A percentile compares a stretch with the other conserved stretches of the same genome.
phyloP scores from a whole-genome alignment of 2,329 filamentous ascomycete genomes.

The Trichoderma semiorbis region DNA sequence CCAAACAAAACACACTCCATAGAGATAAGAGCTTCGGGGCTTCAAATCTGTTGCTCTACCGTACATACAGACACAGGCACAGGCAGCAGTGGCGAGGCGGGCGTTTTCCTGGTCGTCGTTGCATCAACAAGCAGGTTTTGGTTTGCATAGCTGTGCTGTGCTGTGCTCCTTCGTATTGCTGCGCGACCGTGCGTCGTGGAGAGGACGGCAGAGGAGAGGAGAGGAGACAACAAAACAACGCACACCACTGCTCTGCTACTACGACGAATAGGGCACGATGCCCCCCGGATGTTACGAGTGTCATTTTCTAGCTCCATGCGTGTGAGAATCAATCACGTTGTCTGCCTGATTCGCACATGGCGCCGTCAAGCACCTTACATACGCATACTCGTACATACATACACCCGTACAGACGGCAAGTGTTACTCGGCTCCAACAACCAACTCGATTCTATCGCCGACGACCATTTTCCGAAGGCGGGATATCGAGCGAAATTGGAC shows the following conservation, averaged over 20 bases:
- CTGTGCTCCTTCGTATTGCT: constrained; percentile 8
- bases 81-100: neutral
- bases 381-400: neutral
- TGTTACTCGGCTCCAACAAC: neutral
- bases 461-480: constrained; percentile 1
- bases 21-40: neutral
- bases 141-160: neutral
- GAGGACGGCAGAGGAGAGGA: neutral
- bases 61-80: neutral
- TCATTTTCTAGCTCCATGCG: neutral
- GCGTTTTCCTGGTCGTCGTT: neutral
- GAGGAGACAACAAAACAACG: neutral
- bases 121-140: neutral
- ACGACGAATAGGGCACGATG: constrained; percentile 3
- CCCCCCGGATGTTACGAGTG: neutral
- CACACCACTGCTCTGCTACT: constrained; percentile 4
- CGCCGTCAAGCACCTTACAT: neutral
- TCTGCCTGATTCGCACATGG: neutral
- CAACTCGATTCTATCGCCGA: neutral
- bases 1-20: neutral
- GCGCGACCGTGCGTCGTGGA: neutral
- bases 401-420: neutral
- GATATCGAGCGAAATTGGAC: neutral
- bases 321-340: neutral
- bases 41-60: neutral